Evolutionary conservation across 139 green algal genomes (phyloP), one percentile per base, ranked within the genome.

Genomic region (Tetratostichococcus sp.): DNA sequence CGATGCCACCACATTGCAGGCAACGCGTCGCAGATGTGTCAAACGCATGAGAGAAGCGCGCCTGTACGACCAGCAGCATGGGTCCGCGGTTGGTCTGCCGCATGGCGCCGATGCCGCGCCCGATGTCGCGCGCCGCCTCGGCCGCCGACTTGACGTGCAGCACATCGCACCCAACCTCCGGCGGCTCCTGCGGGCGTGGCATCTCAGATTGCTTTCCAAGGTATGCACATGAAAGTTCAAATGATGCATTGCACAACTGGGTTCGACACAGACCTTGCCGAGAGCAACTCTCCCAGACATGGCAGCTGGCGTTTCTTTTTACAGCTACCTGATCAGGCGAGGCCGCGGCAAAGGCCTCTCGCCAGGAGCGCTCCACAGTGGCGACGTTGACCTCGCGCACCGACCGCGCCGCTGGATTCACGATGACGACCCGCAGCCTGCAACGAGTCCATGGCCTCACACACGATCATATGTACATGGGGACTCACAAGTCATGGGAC

Each of bases 111-210:
- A 62, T 62, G 50, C 17, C 50, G 50, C 43, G 50, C 11, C 50
- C 50, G 14, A 62, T 8, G 4, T 71, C 25, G 1, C 79, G 75
- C 19, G 71, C 74, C 0, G 89, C 91, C 22, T 89, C 84, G 28
- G 85, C 79, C 19, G 59, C 67, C 19, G 86, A 84, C 1, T 74
- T 67, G 39, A 85, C 84, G 70, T 97, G 96, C 67, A 84, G 72
- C 76, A 97, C 89, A 62, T 87, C 71, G 68, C 78, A 82, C 33
- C 78, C 77, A 73, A 88, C 33, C 78, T 43, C 19, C 81, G 71
- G 28, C 31, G 65, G n/a, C 57, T 71, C 50, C 43, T 30, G 73
- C 23, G 16, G 30, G 39, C 11, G 39, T 50, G 39, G 39, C 39
- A 11, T 50, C 39, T 50, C 39, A 50, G 39, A 50, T 50, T 50